Percentiles rank a stretch among this genome's conserved stretches.
Conservation (phyloP, 106 monocot genomes). For the Dendrobium huoshanense region DNA sequence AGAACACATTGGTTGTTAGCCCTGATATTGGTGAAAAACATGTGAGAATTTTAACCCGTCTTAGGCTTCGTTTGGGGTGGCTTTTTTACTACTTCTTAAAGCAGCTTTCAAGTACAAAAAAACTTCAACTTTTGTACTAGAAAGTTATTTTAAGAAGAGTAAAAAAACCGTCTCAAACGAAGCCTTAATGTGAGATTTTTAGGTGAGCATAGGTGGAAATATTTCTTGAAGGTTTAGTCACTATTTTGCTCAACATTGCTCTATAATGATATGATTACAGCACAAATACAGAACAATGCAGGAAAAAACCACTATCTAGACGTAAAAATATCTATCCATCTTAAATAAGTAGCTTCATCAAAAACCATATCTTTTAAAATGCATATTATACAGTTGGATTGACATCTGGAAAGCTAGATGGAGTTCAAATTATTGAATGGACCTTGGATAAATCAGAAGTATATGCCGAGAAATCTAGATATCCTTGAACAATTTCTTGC, state of each 20-base stretch:
- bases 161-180: too few species aligned
- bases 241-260: too few species aligned
- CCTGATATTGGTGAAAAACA: neutral
- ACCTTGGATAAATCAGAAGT: constrained; percentile 24
- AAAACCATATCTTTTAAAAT: neutral
- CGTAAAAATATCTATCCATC: neutral
- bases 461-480: constrained; percentile 18
- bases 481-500: constrained; percentile 4
- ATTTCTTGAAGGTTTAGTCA: too few species aligned
- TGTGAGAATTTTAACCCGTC: neutral
- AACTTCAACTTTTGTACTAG: too few species aligned
- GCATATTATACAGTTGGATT: neutral
- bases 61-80: neutral
- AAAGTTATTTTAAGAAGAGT: too few species aligned
- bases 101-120: too few species aligned
- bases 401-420: neutral
- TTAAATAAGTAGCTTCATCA: neutral
- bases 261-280: too few species aligned
- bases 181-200: neutral
- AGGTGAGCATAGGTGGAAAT: neutral
- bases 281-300: neutral
- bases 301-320: neutral
- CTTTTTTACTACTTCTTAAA: too few species aligned
- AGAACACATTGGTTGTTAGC: neutral
- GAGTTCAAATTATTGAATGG: neutral